phyloP scores from a whole-genome alignment of 768 basidiomycete genomes.

The Psilocybe subaeruginosa region DNA sequence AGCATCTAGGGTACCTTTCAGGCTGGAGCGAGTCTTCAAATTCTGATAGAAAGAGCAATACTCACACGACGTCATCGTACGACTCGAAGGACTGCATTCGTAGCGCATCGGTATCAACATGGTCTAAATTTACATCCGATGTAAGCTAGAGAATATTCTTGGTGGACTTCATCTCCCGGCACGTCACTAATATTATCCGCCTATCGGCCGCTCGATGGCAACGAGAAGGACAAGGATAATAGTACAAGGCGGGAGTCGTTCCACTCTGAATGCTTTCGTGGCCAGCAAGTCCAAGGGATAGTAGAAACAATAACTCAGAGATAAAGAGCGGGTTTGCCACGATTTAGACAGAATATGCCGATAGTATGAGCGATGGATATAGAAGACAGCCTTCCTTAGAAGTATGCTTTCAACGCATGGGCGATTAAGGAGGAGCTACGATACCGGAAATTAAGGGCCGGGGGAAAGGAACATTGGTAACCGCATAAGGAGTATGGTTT shows the following conservation, averaged over 20 bases:
- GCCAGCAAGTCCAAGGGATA: background rate
- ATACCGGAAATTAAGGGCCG: slow-evolving; percentile 1
- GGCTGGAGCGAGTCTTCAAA: too few species aligned
- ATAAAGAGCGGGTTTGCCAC: background rate
- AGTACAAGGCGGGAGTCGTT: background rate
- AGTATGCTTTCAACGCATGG: background rate
- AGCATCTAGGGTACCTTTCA: too few species aligned
- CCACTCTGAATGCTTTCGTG: background rate
- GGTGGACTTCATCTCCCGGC: background rate
- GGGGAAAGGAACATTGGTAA: background rate
- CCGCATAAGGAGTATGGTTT: slow-evolving; percentile 21
- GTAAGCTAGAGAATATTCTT: background rate
- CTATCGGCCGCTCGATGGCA: background rate
- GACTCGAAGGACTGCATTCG: too few species aligned
- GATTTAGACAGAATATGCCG: background rate
- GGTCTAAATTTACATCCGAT: background rate
- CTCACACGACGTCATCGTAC: too few species aligned
- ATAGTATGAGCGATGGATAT: too few species aligned
- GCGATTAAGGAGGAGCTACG: background rate
- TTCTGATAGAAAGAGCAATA: too few species aligned
- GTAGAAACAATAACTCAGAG: too few species aligned
- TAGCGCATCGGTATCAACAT: background rate
- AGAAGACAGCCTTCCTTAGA: background rate
- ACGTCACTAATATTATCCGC: background rate
- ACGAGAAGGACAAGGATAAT: background rate